These are phyloP conservation scores for Dionaea muscipula DNA, from an alignment of 179 eudicot genomes.

Conservation along the genomic window DNA sequence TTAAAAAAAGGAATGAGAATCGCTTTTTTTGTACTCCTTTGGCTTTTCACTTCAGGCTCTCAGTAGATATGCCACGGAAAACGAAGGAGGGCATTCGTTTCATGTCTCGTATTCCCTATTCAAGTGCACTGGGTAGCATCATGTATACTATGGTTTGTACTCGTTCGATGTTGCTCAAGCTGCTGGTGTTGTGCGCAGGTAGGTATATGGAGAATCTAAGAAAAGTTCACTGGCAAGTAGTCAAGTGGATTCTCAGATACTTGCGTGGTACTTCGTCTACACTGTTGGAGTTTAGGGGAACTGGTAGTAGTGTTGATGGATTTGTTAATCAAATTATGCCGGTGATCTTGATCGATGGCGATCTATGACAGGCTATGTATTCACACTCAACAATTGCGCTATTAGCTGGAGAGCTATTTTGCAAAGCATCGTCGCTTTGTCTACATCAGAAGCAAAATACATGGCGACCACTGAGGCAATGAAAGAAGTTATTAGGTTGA, in stretches of 20 bases:
- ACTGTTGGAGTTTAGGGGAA: not conserved
- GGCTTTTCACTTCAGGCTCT: too few relatives aligned
- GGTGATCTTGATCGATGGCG: not conserved
- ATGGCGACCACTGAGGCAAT: too few relatives aligned
- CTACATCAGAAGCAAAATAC: too few relatives aligned
- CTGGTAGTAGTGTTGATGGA: not conserved
- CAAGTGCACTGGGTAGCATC: not conserved
- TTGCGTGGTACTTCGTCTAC: not conserved
- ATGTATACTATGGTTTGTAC: not conserved
- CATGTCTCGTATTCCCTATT: not conserved
- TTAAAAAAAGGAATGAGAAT: too few relatives aligned
- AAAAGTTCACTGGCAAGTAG: not conserved
- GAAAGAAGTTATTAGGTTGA: too few relatives aligned
- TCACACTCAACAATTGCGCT: too few relatives aligned
- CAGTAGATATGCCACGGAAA: too few relatives aligned
- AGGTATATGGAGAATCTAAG: not conserved
- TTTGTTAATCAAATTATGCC: not conserved
- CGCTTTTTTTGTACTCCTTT: too few relatives aligned
- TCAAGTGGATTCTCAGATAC: slow-evolving; percentile 1
- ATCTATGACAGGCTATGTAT: too few relatives aligned
- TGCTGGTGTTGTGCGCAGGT: not conserved
- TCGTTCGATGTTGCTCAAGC: not conserved
- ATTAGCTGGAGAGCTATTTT: too few relatives aligned
- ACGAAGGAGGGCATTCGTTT: too few relatives aligned
- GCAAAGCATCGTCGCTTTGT: too few relatives aligned